phyloP scores from a whole-genome alignment of 2,329 filamentous ascomycete genomes.

The Colletotrichum simmondsii region DNA sequence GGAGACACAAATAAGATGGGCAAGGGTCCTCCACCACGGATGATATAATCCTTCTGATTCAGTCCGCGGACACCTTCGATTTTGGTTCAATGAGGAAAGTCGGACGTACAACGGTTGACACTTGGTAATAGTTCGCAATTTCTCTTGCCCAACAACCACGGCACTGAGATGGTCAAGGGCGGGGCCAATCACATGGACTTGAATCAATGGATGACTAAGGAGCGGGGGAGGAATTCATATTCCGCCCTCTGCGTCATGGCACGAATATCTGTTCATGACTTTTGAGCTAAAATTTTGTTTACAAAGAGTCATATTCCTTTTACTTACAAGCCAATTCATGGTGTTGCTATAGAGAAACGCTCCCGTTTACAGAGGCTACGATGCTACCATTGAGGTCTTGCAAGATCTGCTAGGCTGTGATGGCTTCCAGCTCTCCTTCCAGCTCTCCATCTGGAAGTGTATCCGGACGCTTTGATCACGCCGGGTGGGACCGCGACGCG shows the following conservation, averaged over 20 bases:
- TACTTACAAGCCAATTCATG: neutral
- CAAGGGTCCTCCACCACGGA: slow-evolving; percentile 14
- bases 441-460: no score
- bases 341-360: no score
- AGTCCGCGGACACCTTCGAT: neutral
- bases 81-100: neutral
- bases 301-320: no score
- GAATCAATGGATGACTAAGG: slow-evolving; percentile 2
- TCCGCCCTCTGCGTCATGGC: slow-evolving; percentile 24
- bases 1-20: neutral
- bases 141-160: neutral
- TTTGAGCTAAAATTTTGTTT: neutral
- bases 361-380: no score
- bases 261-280: neutral
- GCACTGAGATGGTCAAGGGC: neutral
- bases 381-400: no score
- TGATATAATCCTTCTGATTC: neutral
- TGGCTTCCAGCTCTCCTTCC: no score
- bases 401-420: no score
- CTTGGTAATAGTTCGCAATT: neutral
- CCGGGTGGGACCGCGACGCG: no score
- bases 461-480: no score
- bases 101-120: neutral
- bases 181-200: slow-evolving; percentile 19
- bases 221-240: slow-evolving; percentile 26